A percentile compares a stretch with the other conserved stretches of the same genome.
Evolutionary conservation across 345 rosid genomes (phyloP).

Genomic region (Camelina hispida): DNA sequence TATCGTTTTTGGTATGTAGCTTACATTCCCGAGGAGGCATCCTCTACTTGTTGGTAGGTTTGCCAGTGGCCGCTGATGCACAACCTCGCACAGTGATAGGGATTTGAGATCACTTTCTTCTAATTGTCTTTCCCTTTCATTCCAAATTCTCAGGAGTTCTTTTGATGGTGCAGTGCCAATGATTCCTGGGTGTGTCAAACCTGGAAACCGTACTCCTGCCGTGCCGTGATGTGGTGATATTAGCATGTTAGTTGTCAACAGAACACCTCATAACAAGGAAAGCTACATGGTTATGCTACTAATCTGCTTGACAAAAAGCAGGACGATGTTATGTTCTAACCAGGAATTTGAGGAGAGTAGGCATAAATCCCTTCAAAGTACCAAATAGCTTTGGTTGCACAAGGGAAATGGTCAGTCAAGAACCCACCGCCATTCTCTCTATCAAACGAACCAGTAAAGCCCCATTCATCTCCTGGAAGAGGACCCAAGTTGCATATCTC

Average conservation of each 20-base stretch:
- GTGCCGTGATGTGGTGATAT: neutral
- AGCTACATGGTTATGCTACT: neutral
- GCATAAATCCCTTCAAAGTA: conserved; percentile 91
- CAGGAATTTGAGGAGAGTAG: conserved; percentile 87
- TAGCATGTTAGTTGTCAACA: neutral
- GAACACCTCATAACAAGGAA: neutral
- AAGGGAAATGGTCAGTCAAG: conserved; percentile 89
- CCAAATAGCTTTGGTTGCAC: conserved; percentile 95
- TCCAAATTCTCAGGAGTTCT: conserved; percentile 81
- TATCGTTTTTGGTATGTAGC: neutral
- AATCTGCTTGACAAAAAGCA: neutral
- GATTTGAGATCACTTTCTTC: conserved; percentile 64
- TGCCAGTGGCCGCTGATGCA: conserved; percentile 85
- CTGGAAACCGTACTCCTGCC: conserved; percentile 86
- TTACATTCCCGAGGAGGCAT: conserved; percentile 75
- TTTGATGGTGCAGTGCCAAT: conserved; percentile 88
- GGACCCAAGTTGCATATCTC: conserved; percentile 93
- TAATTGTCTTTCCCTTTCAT: conserved; percentile 73
- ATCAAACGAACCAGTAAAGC: conserved; percentile 74
- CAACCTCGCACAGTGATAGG: conserved; percentile 68
- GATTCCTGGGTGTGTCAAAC: conserved; percentile 86
- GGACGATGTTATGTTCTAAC: conserved; percentile 39
- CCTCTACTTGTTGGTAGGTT: conserved; percentile 75
- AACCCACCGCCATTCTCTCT: conserved; percentile 92
- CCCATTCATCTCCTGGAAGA: conserved; percentile 92